Evolutionary conservation across 2,329 filamentous ascomycete species (phyloP).

Genomic region (Rutstroemia sydowiana): DNA sequence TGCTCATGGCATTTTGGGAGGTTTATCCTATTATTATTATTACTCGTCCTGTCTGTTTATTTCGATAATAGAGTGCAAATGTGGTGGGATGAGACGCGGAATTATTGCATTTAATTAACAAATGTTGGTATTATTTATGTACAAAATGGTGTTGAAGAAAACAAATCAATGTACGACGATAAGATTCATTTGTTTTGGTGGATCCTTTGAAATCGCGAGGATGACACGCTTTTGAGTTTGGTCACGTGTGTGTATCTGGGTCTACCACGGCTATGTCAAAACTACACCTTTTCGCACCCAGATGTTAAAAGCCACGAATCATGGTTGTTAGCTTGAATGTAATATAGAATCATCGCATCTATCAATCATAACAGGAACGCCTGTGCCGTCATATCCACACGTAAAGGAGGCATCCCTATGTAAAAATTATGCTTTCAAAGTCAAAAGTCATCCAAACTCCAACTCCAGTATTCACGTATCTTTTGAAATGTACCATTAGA

Average conservation of each 20-base stretch:
- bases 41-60: not conserved
- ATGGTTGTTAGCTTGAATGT: no score
- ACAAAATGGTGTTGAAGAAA: not conserved
- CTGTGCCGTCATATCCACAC: no score
- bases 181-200: not conserved
- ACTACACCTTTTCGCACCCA: no score
- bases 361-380: no score
- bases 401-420: not conserved
- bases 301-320: no score
- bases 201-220: slow-evolving; percentile 2
- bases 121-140: no score
- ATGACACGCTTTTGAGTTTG: not conserved
- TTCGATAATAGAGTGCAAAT: not conserved
- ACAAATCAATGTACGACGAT: not conserved
- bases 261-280: no score
- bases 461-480: no score
- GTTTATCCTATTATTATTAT: not conserved
- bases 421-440: not conserved
- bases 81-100: not conserved
- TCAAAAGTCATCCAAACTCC: not conserved
- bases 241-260: not conserved
- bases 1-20: slow-evolving; percentile 44
- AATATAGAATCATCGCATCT: no score
- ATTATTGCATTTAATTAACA: no score
- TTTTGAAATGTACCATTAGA: not conserved